Evolutionary conservation across 1,139 yeast species (phyloP).

Genomic region (Suhomyces wounanorum): DNA sequence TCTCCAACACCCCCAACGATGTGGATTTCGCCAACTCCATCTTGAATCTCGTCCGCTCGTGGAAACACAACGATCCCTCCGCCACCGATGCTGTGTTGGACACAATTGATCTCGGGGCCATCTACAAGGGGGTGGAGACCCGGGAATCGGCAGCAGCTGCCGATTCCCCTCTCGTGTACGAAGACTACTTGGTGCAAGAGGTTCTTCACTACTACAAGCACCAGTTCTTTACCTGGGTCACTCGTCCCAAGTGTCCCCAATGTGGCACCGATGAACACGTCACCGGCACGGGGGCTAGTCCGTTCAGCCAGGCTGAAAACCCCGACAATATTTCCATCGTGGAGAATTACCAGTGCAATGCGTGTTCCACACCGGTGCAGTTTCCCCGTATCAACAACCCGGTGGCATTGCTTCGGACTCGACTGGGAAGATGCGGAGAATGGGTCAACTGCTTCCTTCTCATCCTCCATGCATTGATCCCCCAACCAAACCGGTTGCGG

Average conservation of each 20-base stretch:
- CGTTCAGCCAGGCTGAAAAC: constrained; percentile 24
- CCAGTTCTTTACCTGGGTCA: constrained; percentile 83
- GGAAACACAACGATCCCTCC: constrained; percentile 11
- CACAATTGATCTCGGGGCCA: constrained; percentile 38
- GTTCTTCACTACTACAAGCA: constrained; percentile 75
- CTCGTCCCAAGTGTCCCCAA: constrained; percentile 59
- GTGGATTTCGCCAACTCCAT: constrained; percentile 1
- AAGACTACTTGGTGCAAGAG: constrained; percentile 71
- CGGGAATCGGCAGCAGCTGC: constrained; percentile 17
- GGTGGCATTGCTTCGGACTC: constrained; percentile 55
- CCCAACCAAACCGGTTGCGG: constrained; percentile 33
- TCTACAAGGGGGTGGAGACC: constrained; percentile 40
- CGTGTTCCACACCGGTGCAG: constrained; percentile 49
- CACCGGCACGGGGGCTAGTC: constrained; percentile 26
- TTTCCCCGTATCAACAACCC: constrained; percentile 82
- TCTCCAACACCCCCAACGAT: constrained; percentile 4
- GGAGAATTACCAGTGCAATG: constrained; percentile 64
- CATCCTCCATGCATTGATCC: constrained; percentile 54
- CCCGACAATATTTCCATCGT: constrained; percentile 37
- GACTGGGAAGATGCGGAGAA: constrained; percentile 90
- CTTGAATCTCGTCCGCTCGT: neutral
- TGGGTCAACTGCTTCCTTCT: constrained; percentile 88
- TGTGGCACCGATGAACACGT: constrained; percentile 52
- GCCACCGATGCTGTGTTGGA: constrained; percentile 25
- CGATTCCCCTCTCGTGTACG: constrained; percentile 43